Base-by-base conservation (phyloP, 2,329 filamentous ascomycete species). In the Cladorrhinum sp. region DNA sequence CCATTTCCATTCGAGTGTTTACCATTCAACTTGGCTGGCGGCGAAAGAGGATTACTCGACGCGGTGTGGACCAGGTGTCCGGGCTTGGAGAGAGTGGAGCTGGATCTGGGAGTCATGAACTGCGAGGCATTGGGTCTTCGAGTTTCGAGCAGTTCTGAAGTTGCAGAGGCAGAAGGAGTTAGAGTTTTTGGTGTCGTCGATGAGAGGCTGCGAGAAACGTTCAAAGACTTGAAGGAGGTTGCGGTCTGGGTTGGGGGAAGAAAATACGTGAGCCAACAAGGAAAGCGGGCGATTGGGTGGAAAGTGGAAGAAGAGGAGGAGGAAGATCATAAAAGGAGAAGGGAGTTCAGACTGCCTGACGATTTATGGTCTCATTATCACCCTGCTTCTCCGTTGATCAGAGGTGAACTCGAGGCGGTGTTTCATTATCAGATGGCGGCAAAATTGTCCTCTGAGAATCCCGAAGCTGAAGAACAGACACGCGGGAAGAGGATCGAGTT, bases 401-500 rank as follows among this genome's bases (percentile, higher is more conserved):
- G 22, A 16, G 16, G 52, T 16, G 23, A 23, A n/a, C 38, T 22
- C 16, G 32, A 41, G 7, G 29, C 52, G 12, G 7, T 55, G 18
- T 36, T 25, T 1, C 29, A n/a, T 23, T 36, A 25, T 22, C 38
- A 38, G 23, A 22, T 38, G 18, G 53, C 53, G 3, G 22, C 38
- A 23, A 45, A 23, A 22, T 29, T 23, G 9, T 22, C 52, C 29
- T 8, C 22, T 38, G 52, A 55, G 29, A 38, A 18, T 45, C 18
- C 27, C 23, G 38, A 12, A 23, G 38, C 23, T 23, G 9, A n/a
- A 4, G n/a, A 56, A 8, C 5, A 49, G 16, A 18, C 20, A 22
- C 49, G 8, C 4, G 49, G 49, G 18, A 36, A 23, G 16, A 56
- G n/a, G 38, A 27, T 56, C 8, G 53, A 56, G 53, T 56, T 56